A percentile compares a stretch with the other conserved stretches of the same genome.
Conservation (phyloP, 192 early-diverging fungal species). For the Mortierella hygrophila region DNA sequence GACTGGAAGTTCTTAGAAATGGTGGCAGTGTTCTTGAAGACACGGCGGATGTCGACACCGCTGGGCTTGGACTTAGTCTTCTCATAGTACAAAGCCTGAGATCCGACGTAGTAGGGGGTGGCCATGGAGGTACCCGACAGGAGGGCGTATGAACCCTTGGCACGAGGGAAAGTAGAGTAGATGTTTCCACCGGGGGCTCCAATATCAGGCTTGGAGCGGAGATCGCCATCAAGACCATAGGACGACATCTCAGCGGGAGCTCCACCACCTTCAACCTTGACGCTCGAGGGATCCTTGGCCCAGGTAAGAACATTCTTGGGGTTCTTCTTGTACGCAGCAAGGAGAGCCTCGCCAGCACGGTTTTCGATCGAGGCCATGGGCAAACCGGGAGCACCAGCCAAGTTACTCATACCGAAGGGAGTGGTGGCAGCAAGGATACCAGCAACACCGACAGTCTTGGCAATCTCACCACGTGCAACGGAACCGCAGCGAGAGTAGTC, state of each 20-base stretch:
- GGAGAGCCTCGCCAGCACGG: conserved; percentile 46
- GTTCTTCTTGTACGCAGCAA: conserved; percentile 31
- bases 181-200: conserved; percentile 65
- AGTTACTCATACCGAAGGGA: conserved; percentile 37
- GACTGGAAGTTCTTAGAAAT: conserved; percentile 9
- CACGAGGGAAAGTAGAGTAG: conserved; percentile 62
- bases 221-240: conserved; percentile 76
- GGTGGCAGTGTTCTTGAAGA: conserved; percentile 51
- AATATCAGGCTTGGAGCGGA: conserved; percentile 71
- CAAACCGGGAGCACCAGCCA: conserved; percentile 28
- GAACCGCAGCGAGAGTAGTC: conserved; percentile 28
- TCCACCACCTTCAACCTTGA: conserved; percentile 50
- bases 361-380: conserved; percentile 43
- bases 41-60: conserved; percentile 21
- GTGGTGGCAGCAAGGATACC: conserved; percentile 38
- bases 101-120: conserved; percentile 54
- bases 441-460: conserved; percentile 15
- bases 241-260: conserved; percentile 80
- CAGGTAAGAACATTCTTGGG: conserved; percentile 24
- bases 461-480: conserved; percentile 55
- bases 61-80: conserved; percentile 8
- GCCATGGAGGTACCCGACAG: conserved; percentile 73
- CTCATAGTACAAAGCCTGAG: conserved; percentile 38
- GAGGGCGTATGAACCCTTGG: conserved; percentile 57
- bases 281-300: neutral